Base-by-base conservation (phyloP, 129 eudicot species). In the Tagetes erecta region DNA sequence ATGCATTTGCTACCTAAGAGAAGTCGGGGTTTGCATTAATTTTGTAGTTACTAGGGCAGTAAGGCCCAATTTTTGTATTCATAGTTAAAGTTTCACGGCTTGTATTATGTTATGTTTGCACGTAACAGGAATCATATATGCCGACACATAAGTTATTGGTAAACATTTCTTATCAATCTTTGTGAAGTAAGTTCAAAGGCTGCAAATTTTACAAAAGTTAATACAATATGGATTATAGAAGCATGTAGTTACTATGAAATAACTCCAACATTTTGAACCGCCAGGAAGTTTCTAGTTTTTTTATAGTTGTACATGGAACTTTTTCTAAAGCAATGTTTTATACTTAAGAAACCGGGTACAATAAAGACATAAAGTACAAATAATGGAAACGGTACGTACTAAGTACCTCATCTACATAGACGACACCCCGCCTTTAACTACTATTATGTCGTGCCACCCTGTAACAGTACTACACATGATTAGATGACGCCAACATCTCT, bases 31-130 rank as follows among this genome's bases (percentile, higher is more conserved):
- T 30, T 55, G 59, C 30, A 1, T 20, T 72, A 56, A 50, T 72
- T 55, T 30, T 72, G 56, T 57, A 41, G 33, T 72, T 72, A 72
- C 67, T 12, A 56, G 76, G 33, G 60, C 60, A 14, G 27, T 20
- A 20, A 55, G 33, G 27, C 30, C 47, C n/a, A 2, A 34, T 58
- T 58, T 33, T 34, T 33, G 65, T 58, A 58, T 14, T n/a, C 3
- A 10, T 70, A 10, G 64, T 20, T 30, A 37, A 70, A 14, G 52
- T 31, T 0, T 12, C 2, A 10, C 8, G 8, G 38, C 73, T 5
- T 53, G 8, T 72, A 41, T 12, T 41, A 11, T 56, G 53, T 56
- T 30, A 39, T 47, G 40, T 33, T 27, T 40, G 39, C 52, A 65
- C n/a, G 37, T 20, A 51, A 53, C 60, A 30, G 20, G 35, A 53